Conservation (phyloP, 306 rosid genomes). For the Trifolium pratense region DNA sequence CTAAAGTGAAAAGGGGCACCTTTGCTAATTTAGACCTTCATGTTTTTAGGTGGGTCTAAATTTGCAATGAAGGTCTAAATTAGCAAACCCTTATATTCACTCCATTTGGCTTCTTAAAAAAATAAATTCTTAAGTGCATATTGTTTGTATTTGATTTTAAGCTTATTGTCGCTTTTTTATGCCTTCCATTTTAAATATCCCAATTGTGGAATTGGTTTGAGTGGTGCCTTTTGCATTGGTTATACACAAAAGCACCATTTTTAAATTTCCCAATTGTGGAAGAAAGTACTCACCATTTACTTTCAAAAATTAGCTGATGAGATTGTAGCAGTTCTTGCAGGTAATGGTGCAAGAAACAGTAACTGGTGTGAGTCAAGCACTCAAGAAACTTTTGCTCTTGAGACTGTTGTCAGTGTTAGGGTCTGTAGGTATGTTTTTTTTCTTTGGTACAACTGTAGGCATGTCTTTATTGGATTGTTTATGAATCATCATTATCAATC, state of each 20-base stretch:
- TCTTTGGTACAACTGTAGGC: neutral
- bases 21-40: too few species aligned
- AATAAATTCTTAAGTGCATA: neutral
- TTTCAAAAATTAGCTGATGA: neutral
- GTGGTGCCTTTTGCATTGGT: neutral
- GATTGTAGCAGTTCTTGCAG: neutral
- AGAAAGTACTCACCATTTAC: too few species aligned
- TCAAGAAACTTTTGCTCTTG: neutral
- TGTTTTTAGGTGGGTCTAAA: too few species aligned
- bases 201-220: neutral
- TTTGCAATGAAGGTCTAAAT: too few species aligned
- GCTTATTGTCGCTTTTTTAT: neutral
- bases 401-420: neutral
- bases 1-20: too few species aligned
- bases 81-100: too few species aligned
- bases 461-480: neutral
- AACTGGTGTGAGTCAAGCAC: neutral
- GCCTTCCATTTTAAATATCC: neutral
- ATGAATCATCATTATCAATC: neutral
- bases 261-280: neutral
- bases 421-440: neutral
- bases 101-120: too few species aligned
- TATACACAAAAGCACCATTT: neutral
- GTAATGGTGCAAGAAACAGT: neutral
- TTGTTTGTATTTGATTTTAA: conserved; percentile 2